Evolutionary conservation across 2,329 filamentous ascomycete species (phyloP), one percentile per base, ranked within the genome.

Genomic region (Esteya vermicola): DNA sequence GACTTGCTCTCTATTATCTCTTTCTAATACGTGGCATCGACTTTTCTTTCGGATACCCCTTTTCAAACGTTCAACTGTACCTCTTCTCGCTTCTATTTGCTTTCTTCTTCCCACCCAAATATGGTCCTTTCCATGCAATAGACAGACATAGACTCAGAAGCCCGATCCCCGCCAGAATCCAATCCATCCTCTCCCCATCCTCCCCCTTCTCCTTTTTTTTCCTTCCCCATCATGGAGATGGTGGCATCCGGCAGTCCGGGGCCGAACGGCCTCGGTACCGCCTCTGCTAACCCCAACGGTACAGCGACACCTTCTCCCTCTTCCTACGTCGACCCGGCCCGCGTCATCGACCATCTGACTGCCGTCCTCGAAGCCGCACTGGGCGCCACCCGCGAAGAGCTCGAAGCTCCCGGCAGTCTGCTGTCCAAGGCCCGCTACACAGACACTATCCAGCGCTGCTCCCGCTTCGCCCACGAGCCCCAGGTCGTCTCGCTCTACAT

Each of bases 401-500:
- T 98, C 40, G 78, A 89, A 57, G 73, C 75, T 47, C 65, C 78
- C 14, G 86, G 84, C 46, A 95, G 85, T 64, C 67, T 98, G 60
- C 69, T 98, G 46, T 85, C 86, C 43, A 69, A 78, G 52, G 61
- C 68, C 42, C 75, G 71, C 50, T 73, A 85, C 50, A 64, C 70
- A 40, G 89, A 96, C 52, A 95, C 91, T 7, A 64, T 93, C 42
- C 78, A 86, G 56, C 75, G 85, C 64, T 95, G 89, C 60, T 77
- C 78, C 49, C 81, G 88, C 52, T 96, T 96, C 61, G 86, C 86
- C 43, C 77, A 78, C 45, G 93, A 98, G 61, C 71, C 81, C 43
- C 85, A 94, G 62, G 77, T 81, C 46, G 78, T 81, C 46, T 85
- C 82, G 41, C 67, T 98, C 47, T 96, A 96, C 61, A 80, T 95